Base-by-base conservation (phyloP, 176 grass and related monocot genomes). In the Carex parvula region DNA sequence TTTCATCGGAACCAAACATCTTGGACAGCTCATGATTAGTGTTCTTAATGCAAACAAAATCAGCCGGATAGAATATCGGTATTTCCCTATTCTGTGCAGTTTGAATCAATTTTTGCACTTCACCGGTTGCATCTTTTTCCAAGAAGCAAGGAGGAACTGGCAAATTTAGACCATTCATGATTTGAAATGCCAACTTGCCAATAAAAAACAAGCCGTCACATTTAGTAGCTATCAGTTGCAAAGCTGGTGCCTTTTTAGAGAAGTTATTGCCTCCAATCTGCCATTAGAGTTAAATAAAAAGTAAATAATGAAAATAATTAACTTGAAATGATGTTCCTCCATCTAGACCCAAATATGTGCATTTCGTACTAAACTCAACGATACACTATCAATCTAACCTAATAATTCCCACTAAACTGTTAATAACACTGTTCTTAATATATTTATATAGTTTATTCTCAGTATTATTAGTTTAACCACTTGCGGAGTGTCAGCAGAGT, bases 231-330 rank as follows among this genome's bases (percentile, higher is more conserved):
- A 97, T 69, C 26, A 88, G 17, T 69, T 79, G 78, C 82, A 97
- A 89, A 68, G 90, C 92, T 29, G 81, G 64, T 78, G 89, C 81
- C 82, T 97, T 97, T 84, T 86, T 88, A 76, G 89, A 88, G 69
- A 94, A 94, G 64, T 94, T 92, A 79, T 88, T 87, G 26, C 94
- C 92, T 88, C 94, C 94, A 87, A 97, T 94, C 94, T 97, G 87
- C 84, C 89, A 87, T 73, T 90, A 85, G 54, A 52, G 82, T 64
- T 59, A 1, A 37, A 54, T 55, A 24, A 60, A 35, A 70, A 84
- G 1, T 55, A 75, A 48, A 82, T 44, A 60, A 29, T 6, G 22
- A 66, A 30, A 32, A 76, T 6, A 54, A 76, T 54, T 76, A 20
- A 55, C 48, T 54, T 30, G 11, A 75, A 75, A 75, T 54, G 21